phyloP scores from a whole-genome alignment of 768 basidiomycete genomes.

The Leccinum disarticulatum region DNA sequence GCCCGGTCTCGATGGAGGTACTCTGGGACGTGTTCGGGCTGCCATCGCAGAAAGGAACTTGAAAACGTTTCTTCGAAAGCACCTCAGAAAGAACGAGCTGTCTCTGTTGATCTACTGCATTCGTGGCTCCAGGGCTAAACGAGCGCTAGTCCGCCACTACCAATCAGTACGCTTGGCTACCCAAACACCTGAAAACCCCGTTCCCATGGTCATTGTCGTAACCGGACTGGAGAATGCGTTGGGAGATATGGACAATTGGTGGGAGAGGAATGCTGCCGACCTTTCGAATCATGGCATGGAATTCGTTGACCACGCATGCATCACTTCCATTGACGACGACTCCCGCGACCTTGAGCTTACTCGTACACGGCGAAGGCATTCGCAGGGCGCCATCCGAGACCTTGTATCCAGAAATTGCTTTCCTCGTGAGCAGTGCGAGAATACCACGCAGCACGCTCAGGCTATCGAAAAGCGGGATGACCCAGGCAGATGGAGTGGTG shows the following conservation, averaged over 20 bases:
- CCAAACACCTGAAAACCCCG: slow-evolving; percentile 24
- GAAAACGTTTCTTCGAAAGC: slow-evolving; percentile 33
- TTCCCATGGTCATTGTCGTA: slow-evolving; percentile 40
- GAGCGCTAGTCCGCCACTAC: slow-evolving; percentile 41
- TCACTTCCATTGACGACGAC: slow-evolving; percentile 32
- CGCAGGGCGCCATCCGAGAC: slow-evolving; percentile 23
- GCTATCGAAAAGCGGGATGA: background rate
- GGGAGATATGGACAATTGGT: slow-evolving; percentile 37
- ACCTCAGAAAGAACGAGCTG: slow-evolving; percentile 35
- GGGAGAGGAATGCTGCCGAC: slow-evolving; percentile 26
- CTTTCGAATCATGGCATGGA: slow-evolving; percentile 25
- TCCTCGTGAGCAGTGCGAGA: slow-evolving; percentile 6
- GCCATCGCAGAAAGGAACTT: slow-evolving; percentile 26
- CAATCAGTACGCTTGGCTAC: slow-evolving; percentile 32
- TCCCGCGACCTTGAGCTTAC: slow-evolving; percentile 11
- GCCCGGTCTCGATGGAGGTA: slow-evolving; percentile 36
- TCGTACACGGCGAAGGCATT: slow-evolving; percentile 23
- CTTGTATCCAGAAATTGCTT: slow-evolving; percentile 24
- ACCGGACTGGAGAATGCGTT: slow-evolving; percentile 39
- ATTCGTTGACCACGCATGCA: slow-evolving; percentile 33
- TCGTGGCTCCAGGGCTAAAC: slow-evolving; percentile 40
- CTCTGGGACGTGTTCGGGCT: slow-evolving; percentile 24
- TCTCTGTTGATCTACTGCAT: slow-evolving; percentile 43
- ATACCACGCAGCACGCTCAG: background rate
- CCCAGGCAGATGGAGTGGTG: slow-evolving; percentile 12